These are phyloP conservation scores for Wickerhamomyces chambardii DNA, from an alignment of 805 yeast genomes.

Conservation along the genomic window DNA sequence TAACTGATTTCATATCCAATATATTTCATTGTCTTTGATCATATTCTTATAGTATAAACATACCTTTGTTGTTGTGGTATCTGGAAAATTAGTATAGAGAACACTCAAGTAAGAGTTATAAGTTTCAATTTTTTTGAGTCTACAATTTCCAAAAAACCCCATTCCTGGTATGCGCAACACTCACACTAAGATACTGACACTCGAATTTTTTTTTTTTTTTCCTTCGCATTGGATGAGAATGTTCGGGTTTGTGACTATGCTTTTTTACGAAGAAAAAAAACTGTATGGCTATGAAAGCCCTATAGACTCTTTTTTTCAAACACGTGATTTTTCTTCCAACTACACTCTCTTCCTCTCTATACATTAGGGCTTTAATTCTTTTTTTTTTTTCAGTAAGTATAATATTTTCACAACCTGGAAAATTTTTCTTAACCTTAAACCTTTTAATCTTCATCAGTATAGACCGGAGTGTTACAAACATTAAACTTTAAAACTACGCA, in stretches of 20 bases:
- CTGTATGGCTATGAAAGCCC: no score
- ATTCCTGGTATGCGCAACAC: no score
- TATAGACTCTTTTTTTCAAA: no score
- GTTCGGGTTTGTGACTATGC: no score
- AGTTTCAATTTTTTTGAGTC: neutral
- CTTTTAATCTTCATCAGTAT: constrained; percentile 7
- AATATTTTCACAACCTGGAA: neutral
- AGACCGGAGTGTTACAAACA: constrained; percentile 87
- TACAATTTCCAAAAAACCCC: no score
- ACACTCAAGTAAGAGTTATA: neutral
- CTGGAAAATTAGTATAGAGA: neutral
- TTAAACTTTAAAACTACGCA: constrained; percentile 49
- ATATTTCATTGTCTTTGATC: neutral
- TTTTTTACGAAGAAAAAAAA: no score
- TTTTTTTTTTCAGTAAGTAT: no score
- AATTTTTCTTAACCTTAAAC: neutral
- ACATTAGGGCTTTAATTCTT: neutral
- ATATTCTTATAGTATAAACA: neutral
- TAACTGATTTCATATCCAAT: neutral
- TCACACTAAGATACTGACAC: no score
- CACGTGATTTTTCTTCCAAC: no score
- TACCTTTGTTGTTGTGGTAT: neutral
- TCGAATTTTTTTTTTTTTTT: no score
- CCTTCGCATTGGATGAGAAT: no score
- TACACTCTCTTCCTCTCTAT: no score